Conservation (phyloP, 306 rosid species). For the Abrus precatorius region DNA sequence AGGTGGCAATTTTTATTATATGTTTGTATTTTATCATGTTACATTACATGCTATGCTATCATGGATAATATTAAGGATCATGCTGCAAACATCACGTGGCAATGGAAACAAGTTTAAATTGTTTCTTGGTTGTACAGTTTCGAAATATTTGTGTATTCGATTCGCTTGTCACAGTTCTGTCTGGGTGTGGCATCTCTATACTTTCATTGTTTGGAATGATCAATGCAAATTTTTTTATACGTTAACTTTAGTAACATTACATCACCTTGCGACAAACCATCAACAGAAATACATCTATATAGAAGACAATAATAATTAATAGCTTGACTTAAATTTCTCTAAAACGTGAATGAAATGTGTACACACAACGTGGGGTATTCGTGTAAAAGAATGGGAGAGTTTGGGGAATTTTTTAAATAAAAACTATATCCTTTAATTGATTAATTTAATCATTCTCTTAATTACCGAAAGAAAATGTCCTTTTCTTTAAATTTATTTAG, state of each 20-base stretch:
- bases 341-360: background rate
- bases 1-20: conserved; percentile 43
- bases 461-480: too few relatives aligned
- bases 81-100: background rate
- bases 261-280: background rate
- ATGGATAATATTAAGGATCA: conserved; percentile 9
- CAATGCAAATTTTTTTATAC: background rate
- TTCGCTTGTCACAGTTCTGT: background rate
- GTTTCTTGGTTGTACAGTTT: conserved; percentile 23
- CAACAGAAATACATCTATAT: background rate
- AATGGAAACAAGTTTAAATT: background rate
- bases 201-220: background rate
- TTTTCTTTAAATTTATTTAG: too few relatives aligned
- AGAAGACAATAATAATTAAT: background rate
- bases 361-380: too few relatives aligned
- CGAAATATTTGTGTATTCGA: background rate
- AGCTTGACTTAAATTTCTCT: too few relatives aligned
- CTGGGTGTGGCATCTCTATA: background rate
- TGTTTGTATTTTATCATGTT: conserved; percentile 43
- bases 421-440: too few relatives aligned
- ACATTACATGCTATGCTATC: conserved; percentile 17
- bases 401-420: too few relatives aligned
- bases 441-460: too few relatives aligned
- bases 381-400: too few relatives aligned
- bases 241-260: background rate